These are phyloP conservation scores for Schizosaccharomyces osmophilus DNA, from an alignment of 805 yeast genomes.

Conservation along the genomic window DNA sequence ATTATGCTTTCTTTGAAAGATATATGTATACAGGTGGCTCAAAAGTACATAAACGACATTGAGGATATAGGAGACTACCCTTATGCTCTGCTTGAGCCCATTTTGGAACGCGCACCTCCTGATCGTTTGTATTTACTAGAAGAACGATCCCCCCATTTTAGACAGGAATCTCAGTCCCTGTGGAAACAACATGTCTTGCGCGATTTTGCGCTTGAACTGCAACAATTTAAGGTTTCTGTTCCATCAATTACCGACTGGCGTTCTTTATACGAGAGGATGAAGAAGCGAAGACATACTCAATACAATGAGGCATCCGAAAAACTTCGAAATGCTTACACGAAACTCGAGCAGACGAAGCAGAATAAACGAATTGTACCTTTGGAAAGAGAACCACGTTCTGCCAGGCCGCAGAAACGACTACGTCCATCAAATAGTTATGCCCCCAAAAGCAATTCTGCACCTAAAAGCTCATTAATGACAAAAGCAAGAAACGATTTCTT, in stretches of 20 bases:
- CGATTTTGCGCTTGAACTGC: neutral
- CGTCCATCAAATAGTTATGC: neutral
- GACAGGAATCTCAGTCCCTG: neutral
- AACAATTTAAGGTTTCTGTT: neutral
- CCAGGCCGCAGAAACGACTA: neutral
- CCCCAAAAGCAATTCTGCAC: neutral
- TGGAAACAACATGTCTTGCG: neutral
- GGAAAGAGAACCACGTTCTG: neutral
- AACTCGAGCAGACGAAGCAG: neutral
- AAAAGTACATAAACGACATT: neutral
- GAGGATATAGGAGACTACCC: neutral
- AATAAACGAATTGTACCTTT: neutral
- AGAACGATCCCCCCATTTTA: neutral
- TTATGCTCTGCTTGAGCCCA: neutral
- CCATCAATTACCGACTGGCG: neutral
- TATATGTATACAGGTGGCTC: neutral
- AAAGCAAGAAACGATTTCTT: neutral
- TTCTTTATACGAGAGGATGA: neutral
- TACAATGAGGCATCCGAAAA: neutral
- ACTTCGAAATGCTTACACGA: slow-evolving; percentile 1
- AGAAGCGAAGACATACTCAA: neutral
- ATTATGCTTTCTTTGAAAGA: neutral
- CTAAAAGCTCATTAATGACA: neutral
- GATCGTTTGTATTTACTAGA: neutral
- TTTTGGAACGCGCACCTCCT: neutral